A percentile compares a stretch with the other conserved stretches of the same genome.
These are phyloP conservation scores for Hysterium pulicare DNA, from an alignment of 2,329 filamentous ascomycete genomes.

Conservation along the genomic window DNA sequence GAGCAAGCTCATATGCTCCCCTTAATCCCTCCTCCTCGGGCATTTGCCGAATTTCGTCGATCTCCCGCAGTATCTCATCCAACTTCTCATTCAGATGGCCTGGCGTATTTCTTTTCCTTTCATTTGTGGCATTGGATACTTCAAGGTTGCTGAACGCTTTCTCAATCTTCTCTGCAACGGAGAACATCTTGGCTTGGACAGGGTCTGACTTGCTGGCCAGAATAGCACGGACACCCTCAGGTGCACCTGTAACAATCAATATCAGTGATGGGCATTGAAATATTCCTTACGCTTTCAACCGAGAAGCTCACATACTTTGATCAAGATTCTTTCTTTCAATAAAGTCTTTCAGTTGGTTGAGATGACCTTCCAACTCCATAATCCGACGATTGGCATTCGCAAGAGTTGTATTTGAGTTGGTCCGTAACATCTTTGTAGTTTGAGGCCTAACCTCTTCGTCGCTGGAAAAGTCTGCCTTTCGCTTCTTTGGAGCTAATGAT, in stretches of 20 bases:
- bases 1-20: background rate
- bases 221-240: background rate
- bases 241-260: background rate
- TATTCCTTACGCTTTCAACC: background rate
- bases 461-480: too few species aligned
- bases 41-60: background rate
- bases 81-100: background rate
- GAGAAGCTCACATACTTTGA: background rate
- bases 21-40: background rate
- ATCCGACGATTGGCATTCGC: too few species aligned
- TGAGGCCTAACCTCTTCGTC: too few species aligned
- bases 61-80: background rate
- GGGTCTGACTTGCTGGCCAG: background rate
- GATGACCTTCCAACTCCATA: too few species aligned
- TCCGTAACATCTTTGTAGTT: too few species aligned
- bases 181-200: background rate
- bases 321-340: background rate
- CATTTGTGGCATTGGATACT: background rate
- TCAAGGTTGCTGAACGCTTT: background rate
- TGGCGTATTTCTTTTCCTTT: background rate
- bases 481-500: too few species aligned
- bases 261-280: background rate
- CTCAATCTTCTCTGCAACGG: background rate
- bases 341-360: background rate
- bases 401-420: too few species aligned